A percentile compares a stretch with the other conserved stretches of the same genome.
These are phyloP conservation scores for Coemansia javaensis DNA, from an alignment of 192 early-diverging fungal species.

Conservation along the genomic window DNA sequence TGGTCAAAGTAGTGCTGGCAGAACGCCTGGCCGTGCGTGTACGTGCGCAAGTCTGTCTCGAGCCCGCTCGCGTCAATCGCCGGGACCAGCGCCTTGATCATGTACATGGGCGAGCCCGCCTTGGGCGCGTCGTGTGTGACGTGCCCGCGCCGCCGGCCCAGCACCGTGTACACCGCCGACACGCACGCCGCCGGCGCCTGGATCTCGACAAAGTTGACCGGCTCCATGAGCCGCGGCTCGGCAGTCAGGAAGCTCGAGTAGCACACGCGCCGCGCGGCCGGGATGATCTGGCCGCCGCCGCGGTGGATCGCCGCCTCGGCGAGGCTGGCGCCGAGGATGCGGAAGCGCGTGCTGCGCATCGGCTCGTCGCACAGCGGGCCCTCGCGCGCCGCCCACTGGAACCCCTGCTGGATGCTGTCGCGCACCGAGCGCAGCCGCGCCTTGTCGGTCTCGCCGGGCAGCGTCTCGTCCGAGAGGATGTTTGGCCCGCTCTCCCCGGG, in stretches of 20 bases:
- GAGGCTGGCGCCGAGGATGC: slow-evolving; percentile 80
- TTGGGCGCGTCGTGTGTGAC: slow-evolving; percentile 92
- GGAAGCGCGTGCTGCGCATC: slow-evolving; percentile 93
- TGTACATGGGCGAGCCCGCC: slow-evolving; percentile 90
- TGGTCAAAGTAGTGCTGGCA: slow-evolving; percentile 98
- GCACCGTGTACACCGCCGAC: slow-evolving; percentile 87
- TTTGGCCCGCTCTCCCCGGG: slow-evolving; percentile 88
- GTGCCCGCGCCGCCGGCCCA: slow-evolving; percentile 91
- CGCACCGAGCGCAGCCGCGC: slow-evolving; percentile 68
- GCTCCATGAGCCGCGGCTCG: slow-evolving; percentile 95
- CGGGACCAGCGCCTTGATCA: slow-evolving; percentile 89
- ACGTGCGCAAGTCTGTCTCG: slow-evolving; percentile 93
- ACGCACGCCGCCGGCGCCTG: slow-evolving; percentile 97
- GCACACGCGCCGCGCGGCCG: slow-evolving; percentile 91
- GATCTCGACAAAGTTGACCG: slow-evolving; percentile 93
- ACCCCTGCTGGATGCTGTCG: slow-evolving; percentile 90
- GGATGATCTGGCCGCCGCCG: slow-evolving; percentile 95
- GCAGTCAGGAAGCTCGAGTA: slow-evolving; percentile 96
- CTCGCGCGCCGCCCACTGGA: slow-evolving; percentile 96
- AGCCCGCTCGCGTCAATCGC: slow-evolving; percentile 95
- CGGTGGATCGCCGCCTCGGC: slow-evolving; percentile 85
- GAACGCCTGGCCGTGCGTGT: slow-evolving; percentile 96
- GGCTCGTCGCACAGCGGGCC: slow-evolving; percentile 97
- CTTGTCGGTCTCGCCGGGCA: slow-evolving; percentile 84
- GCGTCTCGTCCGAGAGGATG: slow-evolving; percentile 91